Conservation (phyloP, 208 protist genomes). For the Trypanosoma conorhini region DNA sequence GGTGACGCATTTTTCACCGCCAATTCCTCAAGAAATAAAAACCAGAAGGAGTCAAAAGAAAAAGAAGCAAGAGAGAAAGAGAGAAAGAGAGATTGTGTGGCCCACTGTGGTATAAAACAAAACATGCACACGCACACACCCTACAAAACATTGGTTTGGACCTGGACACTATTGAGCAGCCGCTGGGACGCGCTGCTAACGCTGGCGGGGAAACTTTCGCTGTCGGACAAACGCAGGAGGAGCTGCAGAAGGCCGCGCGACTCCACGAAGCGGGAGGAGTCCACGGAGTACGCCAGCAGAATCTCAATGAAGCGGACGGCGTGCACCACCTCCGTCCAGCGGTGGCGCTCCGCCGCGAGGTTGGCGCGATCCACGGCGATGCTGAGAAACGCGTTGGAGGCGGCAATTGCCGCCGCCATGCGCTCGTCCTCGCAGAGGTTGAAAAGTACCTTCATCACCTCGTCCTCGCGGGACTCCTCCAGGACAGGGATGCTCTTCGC, state of each 20-base stretch:
- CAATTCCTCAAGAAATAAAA: too few relatives aligned
- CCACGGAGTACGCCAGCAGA: constrained; percentile 18
- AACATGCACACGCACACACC: not conserved
- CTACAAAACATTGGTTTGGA: constrained; percentile 27
- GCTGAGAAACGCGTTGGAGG: constrained; percentile 37
- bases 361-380: constrained; percentile 31
- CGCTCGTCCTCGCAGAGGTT: constrained; percentile 44
- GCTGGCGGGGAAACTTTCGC: not conserved
- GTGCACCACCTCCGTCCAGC: constrained; percentile 23
- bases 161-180: constrained; percentile 27
- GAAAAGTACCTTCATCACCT: constrained; percentile 40
- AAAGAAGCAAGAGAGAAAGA: not conserved
- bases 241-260: constrained; percentile 21
- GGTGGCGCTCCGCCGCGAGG: constrained; percentile 10
- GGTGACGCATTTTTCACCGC: too few relatives aligned
- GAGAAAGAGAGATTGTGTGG: not conserved
- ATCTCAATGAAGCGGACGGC: constrained; percentile 31
- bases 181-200: constrained; percentile 22
- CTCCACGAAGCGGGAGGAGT: constrained; percentile 22
- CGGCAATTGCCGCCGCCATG: constrained; percentile 39
- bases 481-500: constrained; percentile 26
- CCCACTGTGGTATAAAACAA: not conserved
- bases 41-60: not conserved
- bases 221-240: constrained; percentile 16
- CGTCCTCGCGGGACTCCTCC: constrained; percentile 26